Conservation (phyloP, 805 yeast genomes). For the Geotrichum ghanense region DNA sequence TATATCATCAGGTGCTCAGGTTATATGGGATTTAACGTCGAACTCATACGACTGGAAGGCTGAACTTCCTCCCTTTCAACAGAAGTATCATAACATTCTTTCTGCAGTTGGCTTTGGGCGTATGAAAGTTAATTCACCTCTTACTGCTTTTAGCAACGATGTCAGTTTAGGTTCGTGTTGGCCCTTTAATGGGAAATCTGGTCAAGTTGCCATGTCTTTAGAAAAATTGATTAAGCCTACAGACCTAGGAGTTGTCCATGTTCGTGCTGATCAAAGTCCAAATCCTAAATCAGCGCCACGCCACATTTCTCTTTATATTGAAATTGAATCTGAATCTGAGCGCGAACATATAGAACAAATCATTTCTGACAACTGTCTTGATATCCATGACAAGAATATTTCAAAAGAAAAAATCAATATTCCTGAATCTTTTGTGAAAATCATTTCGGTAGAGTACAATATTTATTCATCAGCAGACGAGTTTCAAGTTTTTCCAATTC, state of each 20-base stretch:
- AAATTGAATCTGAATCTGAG: slow-evolving; percentile 10
- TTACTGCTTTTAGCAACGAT: slow-evolving; percentile 6
- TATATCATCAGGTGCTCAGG: slow-evolving; percentile 16
- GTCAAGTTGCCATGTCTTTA: slow-evolving; percentile 19
- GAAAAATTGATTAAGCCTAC: slow-evolving; percentile 15
- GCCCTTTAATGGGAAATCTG: slow-evolving; percentile 23
- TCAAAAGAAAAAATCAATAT: background rate
- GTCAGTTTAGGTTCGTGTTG: slow-evolving; percentile 22
- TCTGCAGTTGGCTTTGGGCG: slow-evolving; percentile 12
- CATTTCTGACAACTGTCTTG: background rate
- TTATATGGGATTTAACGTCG: slow-evolving; percentile 16
- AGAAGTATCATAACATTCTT: slow-evolving; percentile 1
- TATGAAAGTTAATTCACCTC: slow-evolving; percentile 8
- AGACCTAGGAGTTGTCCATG: slow-evolving; percentile 20
- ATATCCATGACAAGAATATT: background rate
- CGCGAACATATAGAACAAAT: slow-evolving; percentile 1
- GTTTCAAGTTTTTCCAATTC: slow-evolving; percentile 15
- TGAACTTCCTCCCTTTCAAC: background rate
- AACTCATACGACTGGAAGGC: slow-evolving; percentile 12
- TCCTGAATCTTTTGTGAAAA: slow-evolving; percentile 4
- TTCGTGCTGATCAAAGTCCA: slow-evolving; percentile 12
- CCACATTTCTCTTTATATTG: slow-evolving; percentile 20
- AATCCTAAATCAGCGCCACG: slow-evolving; percentile 21
- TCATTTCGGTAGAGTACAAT: slow-evolving; percentile 16
- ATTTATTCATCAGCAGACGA: slow-evolving; percentile 9